A percentile compares a stretch with the other conserved stretches of the same genome.
phyloP scores from a whole-genome alignment of 139 green algal genomes.

The Zygnema cylindricum region DNA sequence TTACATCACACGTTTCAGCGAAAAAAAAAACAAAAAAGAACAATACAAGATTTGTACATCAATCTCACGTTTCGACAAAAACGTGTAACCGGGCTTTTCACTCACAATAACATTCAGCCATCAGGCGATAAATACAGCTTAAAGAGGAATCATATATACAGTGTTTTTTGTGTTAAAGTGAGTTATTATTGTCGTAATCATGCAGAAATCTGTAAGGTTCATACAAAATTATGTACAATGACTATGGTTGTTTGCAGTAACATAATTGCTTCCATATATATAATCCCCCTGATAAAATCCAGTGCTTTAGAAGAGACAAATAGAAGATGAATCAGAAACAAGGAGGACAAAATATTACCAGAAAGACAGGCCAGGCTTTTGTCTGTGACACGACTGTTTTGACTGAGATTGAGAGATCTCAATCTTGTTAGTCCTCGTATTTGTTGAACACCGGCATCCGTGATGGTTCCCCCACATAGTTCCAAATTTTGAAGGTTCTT shows the following conservation, averaged over 20 bases:
- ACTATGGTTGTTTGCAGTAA: slow-evolving; percentile 4
- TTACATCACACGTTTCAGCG: background rate
- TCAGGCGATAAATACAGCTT: no score
- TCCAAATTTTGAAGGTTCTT: slow-evolving; percentile 54
- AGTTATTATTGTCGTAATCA: background rate
- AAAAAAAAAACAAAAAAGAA: background rate
- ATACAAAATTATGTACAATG: background rate
- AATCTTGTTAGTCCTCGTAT: slow-evolving; percentile 27
- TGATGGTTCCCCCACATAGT: slow-evolving; percentile 54
- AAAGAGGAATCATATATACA: no score
- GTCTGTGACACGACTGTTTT: slow-evolving; percentile 34
- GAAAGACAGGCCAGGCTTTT: background rate
- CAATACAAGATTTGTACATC: background rate
- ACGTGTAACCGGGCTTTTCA: background rate
- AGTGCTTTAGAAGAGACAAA: background rate
- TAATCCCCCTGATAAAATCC: background rate
- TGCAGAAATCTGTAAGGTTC: background rate
- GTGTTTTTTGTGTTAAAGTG: no score
- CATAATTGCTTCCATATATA: background rate
- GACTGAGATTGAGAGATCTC: slow-evolving; percentile 54
- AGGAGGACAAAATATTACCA: background rate
- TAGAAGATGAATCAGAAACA: background rate
- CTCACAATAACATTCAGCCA: no score
- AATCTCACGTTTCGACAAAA: no score
- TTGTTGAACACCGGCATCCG: slow-evolving; percentile 45